Evolutionary conservation across 768 basidiomycete genomes (phyloP).

Genomic region (Trametes maxima): DNA sequence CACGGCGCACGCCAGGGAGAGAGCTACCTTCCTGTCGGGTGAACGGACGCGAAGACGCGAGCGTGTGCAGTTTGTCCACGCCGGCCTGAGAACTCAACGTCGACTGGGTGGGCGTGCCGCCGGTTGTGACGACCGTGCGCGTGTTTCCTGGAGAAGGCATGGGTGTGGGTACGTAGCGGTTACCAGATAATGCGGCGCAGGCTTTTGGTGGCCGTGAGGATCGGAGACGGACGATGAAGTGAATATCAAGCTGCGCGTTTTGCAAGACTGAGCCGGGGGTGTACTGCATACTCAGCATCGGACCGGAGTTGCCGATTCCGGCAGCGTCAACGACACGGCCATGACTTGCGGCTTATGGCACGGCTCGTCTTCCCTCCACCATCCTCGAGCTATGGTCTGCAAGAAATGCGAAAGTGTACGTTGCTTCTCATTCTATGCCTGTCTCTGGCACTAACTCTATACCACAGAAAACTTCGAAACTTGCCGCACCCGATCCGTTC

Average conservation of each 20-base stretch:
- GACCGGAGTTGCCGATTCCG: no score
- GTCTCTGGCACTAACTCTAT: constrained; percentile 28
- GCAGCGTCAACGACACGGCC: no score
- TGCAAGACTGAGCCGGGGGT: no score
- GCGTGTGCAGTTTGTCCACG: neutral
- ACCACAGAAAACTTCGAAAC: constrained; percentile 82
- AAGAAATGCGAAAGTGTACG: constrained; percentile 80
- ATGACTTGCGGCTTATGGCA: no score
- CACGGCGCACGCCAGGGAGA: neutral
- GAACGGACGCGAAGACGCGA: constrained; percentile 44
- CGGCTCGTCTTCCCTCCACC: no score
- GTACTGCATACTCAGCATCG: no score
- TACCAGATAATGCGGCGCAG: neutral
- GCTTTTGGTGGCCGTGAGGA: no score
- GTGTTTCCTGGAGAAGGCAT: neutral
- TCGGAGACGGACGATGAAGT: no score
- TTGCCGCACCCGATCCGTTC: constrained; percentile 90
- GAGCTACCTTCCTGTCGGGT: constrained; percentile 49
- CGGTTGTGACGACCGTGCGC: neutral
- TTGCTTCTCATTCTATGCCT: constrained; percentile 15
- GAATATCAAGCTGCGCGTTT: no score
- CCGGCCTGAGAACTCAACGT: no score
- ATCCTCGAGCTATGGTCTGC: constrained; percentile 66
- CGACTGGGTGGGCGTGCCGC: neutral
- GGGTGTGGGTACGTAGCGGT: neutral